A percentile compares a stretch with the other conserved stretches of the same genome.
Evolutionary conservation across 495 filamentous ascomycete genomes (phyloP).

Genomic region (Aspergillus campestris): DNA sequence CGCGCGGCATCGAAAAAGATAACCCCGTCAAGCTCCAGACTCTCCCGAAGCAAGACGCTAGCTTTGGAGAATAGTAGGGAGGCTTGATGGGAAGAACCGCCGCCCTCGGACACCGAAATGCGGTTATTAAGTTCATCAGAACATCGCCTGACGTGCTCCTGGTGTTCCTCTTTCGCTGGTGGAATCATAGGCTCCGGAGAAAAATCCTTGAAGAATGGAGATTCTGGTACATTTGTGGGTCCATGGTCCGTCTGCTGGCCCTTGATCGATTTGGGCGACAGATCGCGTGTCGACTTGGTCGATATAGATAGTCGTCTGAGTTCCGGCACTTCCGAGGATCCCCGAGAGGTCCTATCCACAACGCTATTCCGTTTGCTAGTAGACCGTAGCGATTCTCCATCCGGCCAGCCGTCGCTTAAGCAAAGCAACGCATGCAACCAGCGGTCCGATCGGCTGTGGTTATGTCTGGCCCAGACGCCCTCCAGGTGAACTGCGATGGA

Average conservation of each 20-base stretch:
- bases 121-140: slow-evolving; percentile 8
- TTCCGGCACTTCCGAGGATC: slow-evolving; percentile 1
- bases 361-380: not conserved
- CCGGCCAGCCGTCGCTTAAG: slow-evolving; percentile 11
- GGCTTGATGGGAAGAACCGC: not conserved
- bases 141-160: slow-evolving; percentile 5
- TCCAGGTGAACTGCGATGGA: slow-evolving; percentile 18
- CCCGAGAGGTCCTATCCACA: not conserved
- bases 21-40: slow-evolving; percentile 27
- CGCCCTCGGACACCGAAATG: slow-evolving; percentile 3
- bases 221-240: not conserved
- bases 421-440: slow-evolving; percentile 15
- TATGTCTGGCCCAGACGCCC: slow-evolving; percentile 10
- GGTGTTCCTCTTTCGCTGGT: slow-evolving; percentile 1
- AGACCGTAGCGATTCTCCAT: not conserved
- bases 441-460: slow-evolving; percentile 7
- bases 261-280: not conserved
- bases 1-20: slow-evolving; percentile 24
- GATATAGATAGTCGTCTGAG: slow-evolving; percentile 1
- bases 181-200: not conserved
- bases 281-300: not conserved
- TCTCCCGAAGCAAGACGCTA: slow-evolving; percentile 19
- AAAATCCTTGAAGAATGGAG: slow-evolving; percentile 2
- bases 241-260: not conserved
- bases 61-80: slow-evolving; percentile 20